Percentiles rank a stretch among this genome's conserved stretches.
phyloP scores from a whole-genome alignment of 768 basidiomycete genomes.

The Amanita pseudoporphyria region DNA sequence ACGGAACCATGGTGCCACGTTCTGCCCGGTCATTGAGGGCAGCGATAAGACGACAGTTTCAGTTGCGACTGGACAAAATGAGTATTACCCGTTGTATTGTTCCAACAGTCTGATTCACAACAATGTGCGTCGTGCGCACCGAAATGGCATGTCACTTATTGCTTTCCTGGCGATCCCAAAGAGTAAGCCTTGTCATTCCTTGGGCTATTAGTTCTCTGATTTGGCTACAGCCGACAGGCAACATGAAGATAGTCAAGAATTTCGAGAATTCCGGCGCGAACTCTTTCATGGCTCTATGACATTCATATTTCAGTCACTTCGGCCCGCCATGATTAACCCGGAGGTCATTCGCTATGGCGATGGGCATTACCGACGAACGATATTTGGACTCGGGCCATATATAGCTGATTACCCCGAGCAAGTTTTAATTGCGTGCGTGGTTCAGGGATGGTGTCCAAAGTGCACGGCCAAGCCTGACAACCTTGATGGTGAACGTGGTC shows the following conservation, averaged over 20 bases:
- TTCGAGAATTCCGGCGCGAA: background rate
- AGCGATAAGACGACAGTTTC: no score
- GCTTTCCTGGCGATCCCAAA: conserved; percentile 15
- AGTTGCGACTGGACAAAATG: no score
- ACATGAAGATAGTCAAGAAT: background rate
- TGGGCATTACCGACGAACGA: conserved; percentile 17
- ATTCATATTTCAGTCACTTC: background rate
- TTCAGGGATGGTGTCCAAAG: no score
- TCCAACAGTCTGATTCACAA: conserved; percentile 13
- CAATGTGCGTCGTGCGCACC: conserved; percentile 11
- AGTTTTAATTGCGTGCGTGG: no score
- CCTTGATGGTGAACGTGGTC: background rate
- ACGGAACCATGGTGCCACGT: no score
- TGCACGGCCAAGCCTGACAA: background rate
- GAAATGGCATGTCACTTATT: conserved; percentile 12
- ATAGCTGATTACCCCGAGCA: conserved; percentile 34
- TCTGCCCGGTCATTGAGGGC: no score
- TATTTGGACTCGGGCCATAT: conserved; percentile 25
- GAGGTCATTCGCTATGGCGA: conserved; percentile 11
- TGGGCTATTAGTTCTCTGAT: background rate
- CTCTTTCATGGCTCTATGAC: background rate
- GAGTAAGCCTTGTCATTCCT: conserved; percentile 2
- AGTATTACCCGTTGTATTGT: no score
- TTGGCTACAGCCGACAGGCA: background rate
- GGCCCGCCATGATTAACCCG: background rate